Evolutionary conservation across 2,329 filamentous ascomycete species (phyloP).

Genomic region (Sarocladium strictum): DNA sequence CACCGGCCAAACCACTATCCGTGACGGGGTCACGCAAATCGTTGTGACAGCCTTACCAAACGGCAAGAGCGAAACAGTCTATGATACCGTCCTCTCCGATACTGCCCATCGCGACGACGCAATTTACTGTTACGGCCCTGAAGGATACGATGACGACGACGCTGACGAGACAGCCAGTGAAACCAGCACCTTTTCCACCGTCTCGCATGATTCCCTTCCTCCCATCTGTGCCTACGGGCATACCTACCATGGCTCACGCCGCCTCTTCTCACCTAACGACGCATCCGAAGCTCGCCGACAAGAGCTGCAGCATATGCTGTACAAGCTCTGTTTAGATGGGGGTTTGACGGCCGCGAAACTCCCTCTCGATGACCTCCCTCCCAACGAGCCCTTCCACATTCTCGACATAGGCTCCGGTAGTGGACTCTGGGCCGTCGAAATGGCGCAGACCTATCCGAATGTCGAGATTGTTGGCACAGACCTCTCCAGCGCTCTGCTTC

Average conservation of each 20-base stretch:
- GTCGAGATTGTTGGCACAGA: conserved; percentile 35
- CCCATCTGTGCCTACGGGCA: conserved; percentile 28
- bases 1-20: too few species aligned
- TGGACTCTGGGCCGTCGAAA: conserved; percentile 37
- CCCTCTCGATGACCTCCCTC: conserved; percentile 19
- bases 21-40: neutral
- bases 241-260: conserved; percentile 30
- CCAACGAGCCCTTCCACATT: conserved; percentile 22
- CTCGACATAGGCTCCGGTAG: conserved; percentile 37
- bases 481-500: conserved; percentile 33
- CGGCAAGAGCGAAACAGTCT: neutral
- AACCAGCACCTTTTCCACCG: conserved; percentile 16
- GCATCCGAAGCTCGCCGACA: conserved; percentile 25
- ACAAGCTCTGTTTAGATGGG: conserved; percentile 27
- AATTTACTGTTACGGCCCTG: neutral
- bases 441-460: conserved; percentile 33
- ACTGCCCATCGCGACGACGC: neutral
- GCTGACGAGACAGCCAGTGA: neutral
- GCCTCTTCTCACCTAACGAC: conserved; percentile 28
- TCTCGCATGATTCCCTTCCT: conserved; percentile 26
- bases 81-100: neutral
- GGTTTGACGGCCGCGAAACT: conserved; percentile 24
- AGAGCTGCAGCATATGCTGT: conserved; percentile 27
- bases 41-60: neutral
- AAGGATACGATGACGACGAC: neutral